Conservation (phyloP, 2,329 filamentous ascomycete species). For the Talaromyces sp. region DNA sequence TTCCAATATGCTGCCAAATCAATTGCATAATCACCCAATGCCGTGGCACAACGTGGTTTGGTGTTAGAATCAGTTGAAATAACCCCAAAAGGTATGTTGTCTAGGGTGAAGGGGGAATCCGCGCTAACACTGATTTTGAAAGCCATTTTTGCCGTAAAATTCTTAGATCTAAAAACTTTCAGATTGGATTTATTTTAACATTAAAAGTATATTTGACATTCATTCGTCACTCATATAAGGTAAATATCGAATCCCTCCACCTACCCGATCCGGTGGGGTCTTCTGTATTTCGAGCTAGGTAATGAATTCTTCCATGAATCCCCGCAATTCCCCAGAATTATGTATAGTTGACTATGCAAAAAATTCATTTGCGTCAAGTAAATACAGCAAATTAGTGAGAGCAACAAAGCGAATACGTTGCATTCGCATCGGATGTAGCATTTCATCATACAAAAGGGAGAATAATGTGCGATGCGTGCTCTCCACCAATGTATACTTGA, state of each 20-base stretch:
- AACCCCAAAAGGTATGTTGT: slow-evolving; percentile 55
- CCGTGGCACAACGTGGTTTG: slow-evolving; percentile 48
- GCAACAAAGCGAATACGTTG: background rate
- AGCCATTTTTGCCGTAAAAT: background rate
- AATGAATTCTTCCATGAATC: background rate
- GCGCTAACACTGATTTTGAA: slow-evolving; percentile 6
- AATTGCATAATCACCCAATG: slow-evolving; percentile 51
- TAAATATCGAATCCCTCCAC: background rate
- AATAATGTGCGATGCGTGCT: background rate
- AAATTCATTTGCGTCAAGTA: background rate
- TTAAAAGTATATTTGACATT: background rate
- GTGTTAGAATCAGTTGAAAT: slow-evolving; percentile 42
- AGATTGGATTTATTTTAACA: no score
- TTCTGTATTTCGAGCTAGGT: background rate
- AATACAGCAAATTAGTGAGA: background rate
- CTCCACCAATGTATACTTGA: slow-evolving; percentile 7
- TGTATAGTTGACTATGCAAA: background rate
- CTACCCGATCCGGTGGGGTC: slow-evolving; percentile 1
- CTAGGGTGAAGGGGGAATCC: slow-evolving; percentile 43
- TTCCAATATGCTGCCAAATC: slow-evolving; percentile 49
- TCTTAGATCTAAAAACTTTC: background rate
- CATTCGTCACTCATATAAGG: background rate
- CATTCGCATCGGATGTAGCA: background rate
- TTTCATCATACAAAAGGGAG: slow-evolving; percentile 7
- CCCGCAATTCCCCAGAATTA: background rate